Evolutionary conservation across 352 stramenopile genomes (phyloP).

Genomic region (Aphanomyces cochlioides): DNA sequence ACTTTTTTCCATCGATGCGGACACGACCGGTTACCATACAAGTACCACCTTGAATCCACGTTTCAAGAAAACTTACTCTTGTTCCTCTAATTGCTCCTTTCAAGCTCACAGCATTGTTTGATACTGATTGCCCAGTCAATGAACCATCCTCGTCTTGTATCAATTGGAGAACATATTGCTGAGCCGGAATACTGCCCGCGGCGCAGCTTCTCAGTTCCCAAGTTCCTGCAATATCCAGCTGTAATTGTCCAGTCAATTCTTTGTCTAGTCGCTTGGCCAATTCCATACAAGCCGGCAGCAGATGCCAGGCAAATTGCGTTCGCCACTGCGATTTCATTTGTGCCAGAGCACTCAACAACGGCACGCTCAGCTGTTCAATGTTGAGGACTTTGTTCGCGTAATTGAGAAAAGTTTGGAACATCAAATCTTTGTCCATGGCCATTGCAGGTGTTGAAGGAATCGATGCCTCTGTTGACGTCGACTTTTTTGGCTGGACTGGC

Average conservation of each 20-base stretch:
- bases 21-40: constrained; percentile 78
- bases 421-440: constrained; percentile 13
- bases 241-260: constrained; percentile 39
- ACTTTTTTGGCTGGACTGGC: constrained; percentile 19
- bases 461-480: not conserved
- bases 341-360: constrained; percentile 20
- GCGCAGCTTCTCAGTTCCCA: constrained; percentile 88
- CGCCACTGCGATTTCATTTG: constrained; percentile 41
- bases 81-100: constrained; percentile 69
- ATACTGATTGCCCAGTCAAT: constrained; percentile 66
- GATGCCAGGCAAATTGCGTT: constrained; percentile 62
- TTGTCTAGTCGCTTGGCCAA: constrained; percentile 61
- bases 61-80: constrained; percentile 82
- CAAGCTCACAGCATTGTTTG: constrained; percentile 78
- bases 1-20: constrained; percentile 63
- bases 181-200: constrained; percentile 77
- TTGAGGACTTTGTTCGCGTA: constrained; percentile 13
- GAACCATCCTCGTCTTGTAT: constrained; percentile 59
- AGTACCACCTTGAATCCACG: constrained; percentile 82
- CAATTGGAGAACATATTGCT: constrained; percentile 80
- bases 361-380: constrained; percentile 2
- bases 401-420: constrained; percentile 17
- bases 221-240: constrained; percentile 68
- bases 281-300: constrained; percentile 73
- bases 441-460: not conserved